Evolutionary conservation across 148 eudicot species (phyloP).

Genomic region (Vaccinium macrocarpon): DNA sequence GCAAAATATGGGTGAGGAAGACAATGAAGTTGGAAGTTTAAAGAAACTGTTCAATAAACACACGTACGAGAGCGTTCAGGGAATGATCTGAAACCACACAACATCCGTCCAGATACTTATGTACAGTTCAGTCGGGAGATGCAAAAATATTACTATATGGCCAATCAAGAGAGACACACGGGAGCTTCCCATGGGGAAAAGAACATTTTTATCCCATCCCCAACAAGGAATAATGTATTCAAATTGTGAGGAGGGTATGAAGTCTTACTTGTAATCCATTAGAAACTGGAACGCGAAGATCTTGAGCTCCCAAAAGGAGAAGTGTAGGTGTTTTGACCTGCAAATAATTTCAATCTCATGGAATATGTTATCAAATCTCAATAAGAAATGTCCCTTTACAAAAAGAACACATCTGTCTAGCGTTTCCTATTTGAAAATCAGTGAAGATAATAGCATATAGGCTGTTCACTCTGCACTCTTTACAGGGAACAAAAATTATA

Average conservation of each 20-base stretch:
- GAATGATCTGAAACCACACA: background rate
- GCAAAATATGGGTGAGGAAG: background rate
- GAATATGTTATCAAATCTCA: background rate
- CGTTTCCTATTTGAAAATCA: background rate
- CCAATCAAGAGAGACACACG: background rate
- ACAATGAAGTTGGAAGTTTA: background rate
- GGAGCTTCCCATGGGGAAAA: background rate
- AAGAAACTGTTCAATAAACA: background rate
- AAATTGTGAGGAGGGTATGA: background rate
- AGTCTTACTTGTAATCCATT: conserved; percentile 76
- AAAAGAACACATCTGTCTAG: background rate
- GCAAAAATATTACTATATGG: background rate
- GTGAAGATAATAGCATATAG: background rate
- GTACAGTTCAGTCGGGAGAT: background rate
- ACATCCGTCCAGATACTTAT: background rate
- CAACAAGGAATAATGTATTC: background rate
- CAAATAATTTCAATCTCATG: conserved; percentile 23
- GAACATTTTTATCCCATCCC: background rate
- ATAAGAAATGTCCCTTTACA: background rate
- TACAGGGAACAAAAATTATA: background rate
- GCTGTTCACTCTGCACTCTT: background rate
- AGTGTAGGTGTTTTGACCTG: conserved; percentile 91
- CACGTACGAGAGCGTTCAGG: background rate
- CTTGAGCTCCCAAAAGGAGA: conserved; percentile 77
- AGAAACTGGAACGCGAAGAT: conserved; percentile 86